Percentiles rank a stretch among this genome's conserved stretches.
Evolutionary conservation across 306 rosid genomes (phyloP).

Genomic region (Cucurbita ficifolia): DNA sequence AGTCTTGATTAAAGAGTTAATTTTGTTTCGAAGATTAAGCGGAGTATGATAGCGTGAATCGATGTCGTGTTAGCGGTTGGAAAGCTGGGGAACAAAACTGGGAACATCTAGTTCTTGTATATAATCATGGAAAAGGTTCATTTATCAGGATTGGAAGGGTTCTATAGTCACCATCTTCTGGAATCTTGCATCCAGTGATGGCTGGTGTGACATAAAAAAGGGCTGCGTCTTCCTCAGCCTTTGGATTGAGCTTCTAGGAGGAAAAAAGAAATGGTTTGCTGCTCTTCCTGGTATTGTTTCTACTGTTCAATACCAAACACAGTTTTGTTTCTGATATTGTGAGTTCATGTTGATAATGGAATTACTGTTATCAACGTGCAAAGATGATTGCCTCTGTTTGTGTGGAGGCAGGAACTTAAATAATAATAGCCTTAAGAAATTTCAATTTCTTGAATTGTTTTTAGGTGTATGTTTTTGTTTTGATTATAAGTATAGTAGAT

Average conservation of each 20-base stretch:
- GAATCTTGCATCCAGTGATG: neutral
- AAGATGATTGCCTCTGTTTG: neutral
- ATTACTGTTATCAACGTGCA: neutral
- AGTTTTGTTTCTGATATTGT: neutral
- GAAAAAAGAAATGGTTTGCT: neutral
- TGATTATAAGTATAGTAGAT: neutral
- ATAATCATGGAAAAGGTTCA: neutral
- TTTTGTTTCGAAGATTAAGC: neutral
- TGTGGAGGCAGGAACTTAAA: neutral
- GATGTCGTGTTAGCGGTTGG: neutral
- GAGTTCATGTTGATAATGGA: neutral
- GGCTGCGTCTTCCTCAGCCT: neutral
- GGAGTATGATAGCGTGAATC: neutral
- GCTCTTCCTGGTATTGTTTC: neutral
- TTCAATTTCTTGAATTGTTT: neutral
- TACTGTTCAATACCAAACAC: neutral
- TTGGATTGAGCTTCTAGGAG: neutral
- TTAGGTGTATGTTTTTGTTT: neutral
- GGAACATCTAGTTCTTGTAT: neutral
- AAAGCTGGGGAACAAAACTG: neutral
- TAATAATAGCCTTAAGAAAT: neutral
- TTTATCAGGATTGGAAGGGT: neutral
- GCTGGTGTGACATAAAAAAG: neutral
- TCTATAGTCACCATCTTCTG: neutral
- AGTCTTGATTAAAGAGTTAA: constrained; percentile 8